Evolutionary conservation across 805 yeast species (phyloP), one percentile per base, ranked within the genome.

Genomic region (Suhomyces xylopsoci): DNA sequence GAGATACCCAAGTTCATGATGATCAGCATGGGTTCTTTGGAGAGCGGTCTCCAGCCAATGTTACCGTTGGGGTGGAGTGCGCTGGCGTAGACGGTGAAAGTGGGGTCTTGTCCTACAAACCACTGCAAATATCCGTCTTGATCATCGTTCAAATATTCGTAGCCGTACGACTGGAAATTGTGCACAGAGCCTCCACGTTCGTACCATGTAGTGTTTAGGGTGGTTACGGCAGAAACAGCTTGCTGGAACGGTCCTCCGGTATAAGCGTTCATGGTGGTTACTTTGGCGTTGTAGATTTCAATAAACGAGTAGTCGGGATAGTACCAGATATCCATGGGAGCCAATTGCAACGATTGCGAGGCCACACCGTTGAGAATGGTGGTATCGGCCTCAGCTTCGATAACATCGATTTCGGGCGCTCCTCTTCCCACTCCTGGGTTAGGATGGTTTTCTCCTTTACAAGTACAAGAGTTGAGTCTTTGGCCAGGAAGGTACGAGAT

Each of bases 301-400:
- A 91, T 68, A 62, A 79, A 92, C 58, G 84, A 81, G 67, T 91
- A 91, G 70, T 93, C 96, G 4, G 97, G 97, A 65, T 81, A 79
- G 66, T 89, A 93, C 97, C 97, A 93, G 58, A 91, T 85, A 70
- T 93, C 98, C 66, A 84, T 83, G 9, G 99, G 98, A 15, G 97
- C 98, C 56, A 90, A 72, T 76, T 93, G 98, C 64, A 87, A 70
- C 2, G 97, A 90, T 70, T 93, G 99, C 2, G 97, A 90, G 1
- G 91, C 97, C 45, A 86, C 82, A 63, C 94, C 94, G 56, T 73
- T 64, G 41, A 59, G 55, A 19, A 76, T 50, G 12, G 67, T 74
- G 1, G 87, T 77, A 56, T 83, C 85, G 19, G 83, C 82, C 59
- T 89, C 91, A 57, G 87, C 97, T 81, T 93, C 98, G 48, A 93